Evolutionary conservation across 345 rosid genomes (phyloP).

Genomic region (Abelmoschus esculentus): DNA sequence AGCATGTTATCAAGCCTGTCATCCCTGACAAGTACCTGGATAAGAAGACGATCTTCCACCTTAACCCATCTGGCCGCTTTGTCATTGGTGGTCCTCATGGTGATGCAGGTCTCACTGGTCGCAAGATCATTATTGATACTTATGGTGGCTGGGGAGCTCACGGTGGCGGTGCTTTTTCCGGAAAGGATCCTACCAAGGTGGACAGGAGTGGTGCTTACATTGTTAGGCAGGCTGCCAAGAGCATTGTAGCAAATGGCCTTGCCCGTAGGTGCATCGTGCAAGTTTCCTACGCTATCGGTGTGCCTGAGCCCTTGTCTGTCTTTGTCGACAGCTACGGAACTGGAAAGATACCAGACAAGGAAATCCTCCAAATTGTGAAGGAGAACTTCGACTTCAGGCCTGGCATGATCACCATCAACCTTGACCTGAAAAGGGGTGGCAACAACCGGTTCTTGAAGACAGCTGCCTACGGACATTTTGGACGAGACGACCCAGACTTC

Average conservation of each 20-base stretch:
- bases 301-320: slow-evolving; percentile 64
- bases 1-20: slow-evolving; percentile 73
- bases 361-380: slow-evolving; percentile 76
- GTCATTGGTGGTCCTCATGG: slow-evolving; percentile 69
- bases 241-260: slow-evolving; percentile 60
- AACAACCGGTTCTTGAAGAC: slow-evolving; percentile 73
- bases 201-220: slow-evolving; percentile 78
- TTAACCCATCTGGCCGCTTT: slow-evolving; percentile 27
- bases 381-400: slow-evolving; percentile 85
- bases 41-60: slow-evolving; percentile 84
- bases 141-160: slow-evolving; percentile 81
- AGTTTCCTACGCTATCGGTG: slow-evolving; percentile 68
- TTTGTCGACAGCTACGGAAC: slow-evolving; percentile 58
- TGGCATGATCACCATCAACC: slow-evolving; percentile 70
- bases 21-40: slow-evolving; percentile 29
- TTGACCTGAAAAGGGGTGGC: slow-evolving; percentile 78
- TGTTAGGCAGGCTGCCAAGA: slow-evolving; percentile 83
- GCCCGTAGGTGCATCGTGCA: slow-evolving; percentile 66
- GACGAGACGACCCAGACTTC: slow-evolving; percentile 73
- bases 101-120: slow-evolving; percentile 67
- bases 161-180: slow-evolving; percentile 78
- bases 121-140: slow-evolving; percentile 72
- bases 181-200: slow-evolving; percentile 75
- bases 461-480: slow-evolving; percentile 81
- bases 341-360: slow-evolving; percentile 74